These are phyloP conservation scores for Arabis alpina DNA, from an alignment of 345 rosid species.

Conservation along the genomic window DNA sequence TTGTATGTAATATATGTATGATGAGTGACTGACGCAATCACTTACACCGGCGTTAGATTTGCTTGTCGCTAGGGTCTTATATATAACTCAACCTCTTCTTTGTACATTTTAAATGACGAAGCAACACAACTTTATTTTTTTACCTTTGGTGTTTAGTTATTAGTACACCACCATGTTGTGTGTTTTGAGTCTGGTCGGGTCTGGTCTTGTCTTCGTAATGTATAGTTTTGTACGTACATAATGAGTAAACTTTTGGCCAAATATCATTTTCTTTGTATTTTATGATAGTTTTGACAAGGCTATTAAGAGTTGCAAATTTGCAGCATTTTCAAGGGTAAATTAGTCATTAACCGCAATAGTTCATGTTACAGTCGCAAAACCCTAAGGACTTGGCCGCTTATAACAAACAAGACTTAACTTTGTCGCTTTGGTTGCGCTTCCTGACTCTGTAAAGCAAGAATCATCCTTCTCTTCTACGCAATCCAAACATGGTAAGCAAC, in stretches of 20 bases:
- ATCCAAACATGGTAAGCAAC: constrained; percentile 37
- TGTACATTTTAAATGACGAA: constrained; percentile 37
- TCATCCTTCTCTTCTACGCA: constrained; percentile 23
- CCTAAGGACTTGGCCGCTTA: constrained; percentile 30
- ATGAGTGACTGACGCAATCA: constrained; percentile 37
- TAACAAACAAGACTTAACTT: neutral
- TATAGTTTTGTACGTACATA: neutral
- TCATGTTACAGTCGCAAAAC: constrained; percentile 13
- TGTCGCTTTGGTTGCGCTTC: constrained; percentile 7
- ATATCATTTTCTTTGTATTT: too few species aligned
- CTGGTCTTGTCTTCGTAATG: neutral
- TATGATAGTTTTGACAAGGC: too few species aligned
- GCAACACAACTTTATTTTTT: neutral
- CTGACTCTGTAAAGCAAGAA: constrained; percentile 28
- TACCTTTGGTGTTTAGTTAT: neutral
- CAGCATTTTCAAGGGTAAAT: constrained; percentile 9
- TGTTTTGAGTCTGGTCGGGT: neutral
- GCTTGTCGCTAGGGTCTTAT: constrained; percentile 24
- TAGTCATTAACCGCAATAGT: constrained; percentile 17
- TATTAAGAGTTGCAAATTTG: too few species aligned
- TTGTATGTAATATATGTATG: constrained; percentile 34
- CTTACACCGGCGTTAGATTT: constrained; percentile 27
- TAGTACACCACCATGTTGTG: constrained; percentile 9
- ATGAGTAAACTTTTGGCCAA: too few species aligned
- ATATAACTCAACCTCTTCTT: constrained; percentile 25